A percentile compares a stretch with the other conserved stretches of the same genome.
phyloP scores from a whole-genome alignment of 208 protist genomes.

The Acanthamoeba sp. region DNA sequence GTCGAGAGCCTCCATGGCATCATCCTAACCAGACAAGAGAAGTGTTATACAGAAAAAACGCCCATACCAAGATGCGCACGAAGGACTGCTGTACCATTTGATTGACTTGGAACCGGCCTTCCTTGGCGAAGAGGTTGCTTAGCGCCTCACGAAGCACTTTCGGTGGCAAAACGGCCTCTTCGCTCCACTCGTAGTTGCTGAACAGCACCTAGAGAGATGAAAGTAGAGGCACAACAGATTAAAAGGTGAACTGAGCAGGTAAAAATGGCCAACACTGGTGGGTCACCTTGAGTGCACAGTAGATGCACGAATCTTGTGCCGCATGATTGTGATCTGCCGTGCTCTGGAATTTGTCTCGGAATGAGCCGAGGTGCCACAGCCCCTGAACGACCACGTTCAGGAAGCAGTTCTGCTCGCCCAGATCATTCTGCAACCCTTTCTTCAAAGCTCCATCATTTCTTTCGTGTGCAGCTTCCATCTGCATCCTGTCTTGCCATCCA shows the following conservation, averaged over 20 bases:
- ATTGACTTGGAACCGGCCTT: slow-evolving; percentile 34
- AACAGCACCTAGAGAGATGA: not conserved
- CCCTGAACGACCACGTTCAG: slow-evolving; percentile 63
- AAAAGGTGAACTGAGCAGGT: not conserved
- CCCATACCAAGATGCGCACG: not conserved
- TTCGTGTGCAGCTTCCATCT: no score
- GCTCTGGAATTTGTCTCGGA: not conserved
- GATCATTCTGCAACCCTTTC: not conserved
- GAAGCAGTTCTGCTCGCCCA: slow-evolving; percentile 60
- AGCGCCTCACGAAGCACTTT: slow-evolving; percentile 50
- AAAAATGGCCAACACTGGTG: not conserved
- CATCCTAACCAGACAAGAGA: not conserved
- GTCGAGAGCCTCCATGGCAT: slow-evolving; percentile 16
- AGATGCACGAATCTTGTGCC: slow-evolving; percentile 7
- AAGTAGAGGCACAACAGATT: not conserved
- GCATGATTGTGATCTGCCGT: not conserved
- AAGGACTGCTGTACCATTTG: not conserved
- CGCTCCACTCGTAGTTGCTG: slow-evolving; percentile 1
- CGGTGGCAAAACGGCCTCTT: slow-evolving; percentile 38
- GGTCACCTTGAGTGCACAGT: slow-evolving; percentile 55
- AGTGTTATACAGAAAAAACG: not conserved
- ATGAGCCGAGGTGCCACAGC: slow-evolving; percentile 19
- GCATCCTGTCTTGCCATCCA: no score
- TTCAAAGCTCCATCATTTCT: not conserved
- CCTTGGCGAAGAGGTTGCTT: not conserved